Percentiles rank a stretch among this genome's conserved stretches.
These are phyloP conservation scores for Trypanosoma avium DNA, from an alignment of 208 protist species.

Conservation along the genomic window DNA sequence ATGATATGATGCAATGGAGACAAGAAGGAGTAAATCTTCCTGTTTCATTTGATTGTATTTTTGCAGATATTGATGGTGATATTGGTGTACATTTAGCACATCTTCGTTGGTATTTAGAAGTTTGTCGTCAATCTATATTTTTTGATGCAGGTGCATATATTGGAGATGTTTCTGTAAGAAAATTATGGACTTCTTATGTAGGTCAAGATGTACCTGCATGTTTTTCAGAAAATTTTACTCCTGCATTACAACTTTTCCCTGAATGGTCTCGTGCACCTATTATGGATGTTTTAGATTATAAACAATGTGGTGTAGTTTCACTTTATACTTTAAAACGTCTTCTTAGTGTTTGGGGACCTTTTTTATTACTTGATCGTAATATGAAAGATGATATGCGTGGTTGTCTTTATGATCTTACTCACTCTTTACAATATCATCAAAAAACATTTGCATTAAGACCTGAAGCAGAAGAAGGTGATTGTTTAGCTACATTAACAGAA, in stretches of 20 bases:
- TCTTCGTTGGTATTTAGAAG: slow-evolving; percentile 65
- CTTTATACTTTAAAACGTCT: slow-evolving; percentile 75
- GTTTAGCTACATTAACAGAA: slow-evolving; percentile 57
- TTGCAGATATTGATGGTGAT: slow-evolving; percentile 32
- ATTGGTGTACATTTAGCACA: slow-evolving; percentile 51
- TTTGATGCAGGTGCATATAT: slow-evolving; percentile 51
- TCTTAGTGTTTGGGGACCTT: slow-evolving; percentile 79
- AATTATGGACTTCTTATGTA: slow-evolving; percentile 55
- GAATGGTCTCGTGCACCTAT: slow-evolving; percentile 47
- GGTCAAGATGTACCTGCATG: slow-evolving; percentile 61
- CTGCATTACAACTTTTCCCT: slow-evolving; percentile 52
- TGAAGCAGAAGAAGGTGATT: slow-evolving; percentile 75
- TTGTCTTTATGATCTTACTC: slow-evolving; percentile 50
- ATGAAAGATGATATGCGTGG: slow-evolving; percentile 56
- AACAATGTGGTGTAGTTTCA: slow-evolving; percentile 74
- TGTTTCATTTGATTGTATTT: slow-evolving; percentile 3
- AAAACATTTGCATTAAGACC: slow-evolving; percentile 41
- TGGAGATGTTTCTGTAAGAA: slow-evolving; percentile 48
- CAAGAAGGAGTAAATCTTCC: slow-evolving; percentile 6
- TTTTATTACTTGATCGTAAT: slow-evolving; percentile 74
- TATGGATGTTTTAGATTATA: slow-evolving; percentile 66
- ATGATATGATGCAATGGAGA: slow-evolving; percentile 12
- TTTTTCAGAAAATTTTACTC: slow-evolving; percentile 48
- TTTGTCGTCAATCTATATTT: slow-evolving; percentile 30
- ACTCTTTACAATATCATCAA: slow-evolving; percentile 56